phyloP scores from a whole-genome alignment of 2,329 filamentous ascomycete species.

The Leptographium flavum region DNA sequence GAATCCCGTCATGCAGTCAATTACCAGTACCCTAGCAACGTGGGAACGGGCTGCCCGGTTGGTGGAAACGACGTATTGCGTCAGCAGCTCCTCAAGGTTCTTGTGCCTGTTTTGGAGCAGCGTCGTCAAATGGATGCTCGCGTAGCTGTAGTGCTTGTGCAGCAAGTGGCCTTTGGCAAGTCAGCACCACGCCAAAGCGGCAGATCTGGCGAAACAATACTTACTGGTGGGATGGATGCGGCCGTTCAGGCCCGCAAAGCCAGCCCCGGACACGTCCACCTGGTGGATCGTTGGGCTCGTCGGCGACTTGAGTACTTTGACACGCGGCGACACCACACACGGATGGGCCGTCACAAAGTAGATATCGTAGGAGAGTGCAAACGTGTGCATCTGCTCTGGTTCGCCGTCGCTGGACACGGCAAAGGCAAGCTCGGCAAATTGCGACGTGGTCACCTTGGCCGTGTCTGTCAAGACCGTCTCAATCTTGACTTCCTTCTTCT shows the following conservation, averaged over 20 bases:
- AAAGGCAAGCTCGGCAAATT: conserved; percentile 27
- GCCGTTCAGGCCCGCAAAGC: conserved; percentile 27
- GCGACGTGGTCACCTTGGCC: conserved; percentile 20
- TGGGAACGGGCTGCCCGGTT: conserved; percentile 13
- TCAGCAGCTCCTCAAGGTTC: conserved; percentile 32
- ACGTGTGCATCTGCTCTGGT: conserved; percentile 25
- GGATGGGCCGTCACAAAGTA: conserved; percentile 54
- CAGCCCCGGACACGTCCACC: conserved; percentile 34
- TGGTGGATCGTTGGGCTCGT: conserved; percentile 45
- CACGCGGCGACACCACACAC: conserved; percentile 42
- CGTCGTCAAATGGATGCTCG: conserved; percentile 42
- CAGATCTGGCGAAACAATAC: background rate
- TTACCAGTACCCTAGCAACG: conserved; percentile 34
- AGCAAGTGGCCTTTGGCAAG: conserved; percentile 40
- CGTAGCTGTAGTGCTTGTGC: conserved; percentile 48
- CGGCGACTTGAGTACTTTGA: conserved; percentile 43
- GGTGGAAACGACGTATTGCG: conserved; percentile 17
- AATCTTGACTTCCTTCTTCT: background rate
- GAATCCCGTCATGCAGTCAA: conserved; percentile 48
- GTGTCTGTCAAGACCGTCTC: conserved; percentile 7
- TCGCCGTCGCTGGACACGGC: conserved; percentile 25
- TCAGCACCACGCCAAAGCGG: background rate
- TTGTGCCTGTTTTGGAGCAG: conserved; percentile 33
- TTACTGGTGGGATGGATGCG: conserved; percentile 33
- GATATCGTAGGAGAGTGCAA: conserved; percentile 40